Evolutionary conservation across 768 basidiomycete species (phyloP), one percentile per base, ranked within the genome.

Genomic region (Gloeostereum incarnatum): DNA sequence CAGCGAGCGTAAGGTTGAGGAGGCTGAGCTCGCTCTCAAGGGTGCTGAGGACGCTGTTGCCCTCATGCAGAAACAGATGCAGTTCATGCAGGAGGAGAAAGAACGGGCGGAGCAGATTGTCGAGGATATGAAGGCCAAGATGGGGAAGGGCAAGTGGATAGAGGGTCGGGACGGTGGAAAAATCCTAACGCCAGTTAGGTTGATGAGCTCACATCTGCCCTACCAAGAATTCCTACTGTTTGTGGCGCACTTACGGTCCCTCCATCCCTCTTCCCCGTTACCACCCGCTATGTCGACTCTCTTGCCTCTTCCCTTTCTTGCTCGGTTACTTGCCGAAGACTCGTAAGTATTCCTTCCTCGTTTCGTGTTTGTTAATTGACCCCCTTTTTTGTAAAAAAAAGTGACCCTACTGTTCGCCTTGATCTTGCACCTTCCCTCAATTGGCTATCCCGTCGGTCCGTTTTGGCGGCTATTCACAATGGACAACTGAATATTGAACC

Each of bases 361-460:
- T 44, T 38, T 54, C 40, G 46, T 24, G 11, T 42, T 44, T 29
- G 36, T 23, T 24, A 43, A 31, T 36, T 54, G 6, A 52, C 40
- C 26, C 20, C 41, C 13, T 39, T 19, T 23, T 27, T 19, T 42
- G 41, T 42, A n/a, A n/a, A n/a, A n/a, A n/a, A n/a, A 55, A 90
- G 92, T 17, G 94, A 99, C 49, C 89, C 94, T 0, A 89, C 92
- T 0, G 65, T 96, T 21, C 81, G 96, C 6, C 71, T 99, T 13
- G 96, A 98, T 53, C 64, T 87, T n/a, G 92, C 96, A 0, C 89
- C 93, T 0, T 87, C 91, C 9, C 65, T 99, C 23, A 92, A 88
- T 51, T 98, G 89, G 87, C 68, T 98, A n/a, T 83, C 85, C 11
- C 74, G 92, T 19, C 78, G 91, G 20, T 79, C 80, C 3, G 83